Evolutionary conservation across 352 stramenopile species (phyloP).

Genomic region (Phytophthora fragariae): DNA sequence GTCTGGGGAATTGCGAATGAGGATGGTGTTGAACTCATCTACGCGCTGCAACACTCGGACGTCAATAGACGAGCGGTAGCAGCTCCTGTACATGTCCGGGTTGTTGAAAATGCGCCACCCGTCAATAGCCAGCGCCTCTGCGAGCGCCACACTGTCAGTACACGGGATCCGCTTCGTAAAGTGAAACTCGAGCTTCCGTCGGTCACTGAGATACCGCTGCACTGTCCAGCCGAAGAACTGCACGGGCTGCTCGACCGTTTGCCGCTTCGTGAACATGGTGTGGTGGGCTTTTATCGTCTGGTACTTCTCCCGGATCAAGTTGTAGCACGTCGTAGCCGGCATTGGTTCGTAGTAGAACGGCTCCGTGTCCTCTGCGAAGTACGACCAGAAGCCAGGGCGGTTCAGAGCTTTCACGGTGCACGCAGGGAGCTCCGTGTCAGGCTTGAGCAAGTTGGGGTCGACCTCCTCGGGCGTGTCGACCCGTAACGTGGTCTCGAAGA

Average conservation of each 20-base stretch:
- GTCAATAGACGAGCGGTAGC: conserved; percentile 50
- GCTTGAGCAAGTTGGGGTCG: conserved; percentile 5
- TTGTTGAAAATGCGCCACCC: conserved; percentile 52
- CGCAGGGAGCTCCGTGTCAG: conserved; percentile 15
- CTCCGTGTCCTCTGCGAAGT: conserved; percentile 48
- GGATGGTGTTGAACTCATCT: conserved; percentile 43
- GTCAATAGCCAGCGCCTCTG: conserved; percentile 30
- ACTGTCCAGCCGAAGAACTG: conserved; percentile 55
- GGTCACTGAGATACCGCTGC: conserved; percentile 40
- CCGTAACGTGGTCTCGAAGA: conserved; percentile 40
- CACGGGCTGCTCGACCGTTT: conserved; percentile 24
- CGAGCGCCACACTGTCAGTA: conserved; percentile 29
- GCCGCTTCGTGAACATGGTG: conserved; percentile 27
- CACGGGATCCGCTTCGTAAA: conserved; percentile 45
- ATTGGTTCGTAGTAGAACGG: conserved; percentile 60
- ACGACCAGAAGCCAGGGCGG: conserved; percentile 41
- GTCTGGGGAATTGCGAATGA: conserved; percentile 52
- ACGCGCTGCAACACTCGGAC: conserved; percentile 51
- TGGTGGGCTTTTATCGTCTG: conserved; percentile 39
- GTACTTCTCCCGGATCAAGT: conserved; percentile 37
- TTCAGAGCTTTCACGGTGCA: conserved; percentile 22
- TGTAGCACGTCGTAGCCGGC: conserved; percentile 27
- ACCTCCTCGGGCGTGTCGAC: conserved; percentile 38
- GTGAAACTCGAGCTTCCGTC: conserved; percentile 48
- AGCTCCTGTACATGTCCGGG: conserved; percentile 41